Evolutionary conservation across 257 asterid genomes (phyloP).

Genomic region (Solanum medicagineum): DNA sequence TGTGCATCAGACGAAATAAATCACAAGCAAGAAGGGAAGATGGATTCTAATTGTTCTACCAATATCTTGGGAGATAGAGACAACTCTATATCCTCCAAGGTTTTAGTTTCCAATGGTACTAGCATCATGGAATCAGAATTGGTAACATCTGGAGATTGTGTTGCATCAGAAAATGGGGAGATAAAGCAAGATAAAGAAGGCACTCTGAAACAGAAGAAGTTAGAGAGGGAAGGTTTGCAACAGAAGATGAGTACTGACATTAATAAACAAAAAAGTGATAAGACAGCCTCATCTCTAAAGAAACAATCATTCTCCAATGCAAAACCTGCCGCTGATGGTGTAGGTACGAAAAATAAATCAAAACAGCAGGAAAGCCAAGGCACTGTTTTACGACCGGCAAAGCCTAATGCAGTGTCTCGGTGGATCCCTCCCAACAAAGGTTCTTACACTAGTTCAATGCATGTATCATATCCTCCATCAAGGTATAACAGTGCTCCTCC

Average conservation of each 20-base stretch:
- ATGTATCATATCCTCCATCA: slow-evolving; percentile 84
- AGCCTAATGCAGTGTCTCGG: slow-evolving; percentile 73
- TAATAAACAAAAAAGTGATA: slow-evolving; percentile 49
- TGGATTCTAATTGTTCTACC: slow-evolving; percentile 10
- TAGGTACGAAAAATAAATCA: slow-evolving; percentile 34
- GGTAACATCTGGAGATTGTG: slow-evolving; percentile 9
- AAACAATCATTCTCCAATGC: slow-evolving; percentile 32
- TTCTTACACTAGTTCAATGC: slow-evolving; percentile 91
- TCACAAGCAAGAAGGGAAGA: slow-evolving; percentile 20
- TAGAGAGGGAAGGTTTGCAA: slow-evolving; percentile 42
- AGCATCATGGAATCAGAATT: slow-evolving; percentile 17
- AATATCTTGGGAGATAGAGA: slow-evolving; percentile 15
- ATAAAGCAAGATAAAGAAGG: slow-evolving; percentile 27
- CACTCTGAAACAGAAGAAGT: slow-evolving; percentile 22
- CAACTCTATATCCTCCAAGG: slow-evolving; percentile 10
- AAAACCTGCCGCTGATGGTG: slow-evolving; percentile 43
- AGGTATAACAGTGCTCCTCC: slow-evolving; percentile 90
- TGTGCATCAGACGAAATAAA: slow-evolving; percentile 65
- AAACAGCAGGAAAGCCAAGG: slow-evolving; percentile 57
- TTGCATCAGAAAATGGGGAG: slow-evolving; percentile 32
- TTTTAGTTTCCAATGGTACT: slow-evolving; percentile 19
- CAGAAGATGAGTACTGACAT: slow-evolving; percentile 33
- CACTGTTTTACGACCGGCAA: slow-evolving; percentile 44
- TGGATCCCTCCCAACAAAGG: slow-evolving; percentile 97
- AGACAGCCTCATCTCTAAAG: slow-evolving; percentile 30